Conservation (phyloP, 2,329 filamentous ascomycete genomes). For the Akanthomyces muscarius region DNA sequence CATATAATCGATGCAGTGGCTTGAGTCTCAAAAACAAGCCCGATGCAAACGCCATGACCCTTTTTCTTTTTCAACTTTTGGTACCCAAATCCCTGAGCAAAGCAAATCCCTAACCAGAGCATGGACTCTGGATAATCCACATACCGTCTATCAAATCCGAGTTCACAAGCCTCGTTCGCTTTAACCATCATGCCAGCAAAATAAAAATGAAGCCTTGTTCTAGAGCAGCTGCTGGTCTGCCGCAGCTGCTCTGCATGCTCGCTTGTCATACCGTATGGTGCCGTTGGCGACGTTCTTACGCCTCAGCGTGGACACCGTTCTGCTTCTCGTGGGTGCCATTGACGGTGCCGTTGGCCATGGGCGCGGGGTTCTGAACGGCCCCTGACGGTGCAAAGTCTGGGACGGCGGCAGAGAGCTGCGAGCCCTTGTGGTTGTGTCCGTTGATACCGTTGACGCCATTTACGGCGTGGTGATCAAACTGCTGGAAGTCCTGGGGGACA, state of each 20-base stretch:
- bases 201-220: constrained; percentile 6
- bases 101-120: background rate
- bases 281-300: background rate
- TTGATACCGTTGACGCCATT: constrained; percentile 37
- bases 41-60: constrained; percentile 13
- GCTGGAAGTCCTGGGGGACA: constrained; percentile 28
- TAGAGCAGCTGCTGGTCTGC: background rate
- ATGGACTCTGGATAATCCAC: background rate
- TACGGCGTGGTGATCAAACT: constrained; percentile 32
- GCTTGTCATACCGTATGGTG: background rate
- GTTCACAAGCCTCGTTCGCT: constrained; percentile 7
- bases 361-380: constrained; percentile 10
- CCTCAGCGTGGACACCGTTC: constrained; percentile 28
- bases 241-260: constrained; percentile 1
- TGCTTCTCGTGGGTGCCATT: constrained; percentile 25
- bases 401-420: constrained; percentile 37
- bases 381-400: constrained; percentile 38
- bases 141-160: constrained; percentile 10
- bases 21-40: background rate
- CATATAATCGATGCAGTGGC: constrained; percentile 1
- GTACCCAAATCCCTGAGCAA: constrained; percentile 7
- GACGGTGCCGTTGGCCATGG: constrained; percentile 15
- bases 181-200: constrained; percentile 12
- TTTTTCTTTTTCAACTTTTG: constrained; percentile 12
- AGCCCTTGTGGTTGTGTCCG: constrained; percentile 27